A percentile compares a stretch with the other conserved stretches of the same genome.
Evolutionary conservation across 495 filamentous ascomycete species (phyloP).

Genomic region (Podospora pseudoanserina): DNA sequence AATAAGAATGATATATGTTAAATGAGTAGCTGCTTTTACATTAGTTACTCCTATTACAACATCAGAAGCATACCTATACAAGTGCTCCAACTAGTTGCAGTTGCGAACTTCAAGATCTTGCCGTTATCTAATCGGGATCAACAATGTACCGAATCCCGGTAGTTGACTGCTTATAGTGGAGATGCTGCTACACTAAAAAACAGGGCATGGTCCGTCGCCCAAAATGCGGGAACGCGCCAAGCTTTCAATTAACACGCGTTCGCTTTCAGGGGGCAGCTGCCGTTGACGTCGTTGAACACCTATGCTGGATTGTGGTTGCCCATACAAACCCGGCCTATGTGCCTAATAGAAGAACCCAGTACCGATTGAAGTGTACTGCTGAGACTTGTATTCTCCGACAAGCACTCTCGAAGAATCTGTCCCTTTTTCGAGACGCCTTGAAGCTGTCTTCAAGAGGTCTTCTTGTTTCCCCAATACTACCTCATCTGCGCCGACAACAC

Average conservation of each 20-base stretch:
- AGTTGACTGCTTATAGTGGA: background rate
- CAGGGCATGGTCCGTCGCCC: background rate
- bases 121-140: constrained; percentile 13
- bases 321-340: background rate
- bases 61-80: too few relatives aligned
- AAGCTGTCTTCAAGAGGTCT: background rate
- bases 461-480: background rate
- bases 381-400: background rate
- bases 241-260: background rate
- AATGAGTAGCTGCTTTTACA: background rate
- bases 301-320: constrained; percentile 3
- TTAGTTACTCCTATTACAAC: too few relatives aligned
- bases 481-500: background rate
- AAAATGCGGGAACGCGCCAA: background rate
- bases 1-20: background rate
- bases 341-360: background rate
- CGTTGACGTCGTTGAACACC: background rate
- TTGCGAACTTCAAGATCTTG: constrained; percentile 1
- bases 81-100: background rate
- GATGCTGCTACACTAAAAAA: background rate
- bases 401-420: background rate
- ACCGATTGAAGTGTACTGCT: background rate
- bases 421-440: background rate
- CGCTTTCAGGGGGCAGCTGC: background rate
- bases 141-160: constrained; percentile 15